Conservation (phyloP, 495 filamentous ascomycete genomes). For the Neurospora sublineolata region DNA sequence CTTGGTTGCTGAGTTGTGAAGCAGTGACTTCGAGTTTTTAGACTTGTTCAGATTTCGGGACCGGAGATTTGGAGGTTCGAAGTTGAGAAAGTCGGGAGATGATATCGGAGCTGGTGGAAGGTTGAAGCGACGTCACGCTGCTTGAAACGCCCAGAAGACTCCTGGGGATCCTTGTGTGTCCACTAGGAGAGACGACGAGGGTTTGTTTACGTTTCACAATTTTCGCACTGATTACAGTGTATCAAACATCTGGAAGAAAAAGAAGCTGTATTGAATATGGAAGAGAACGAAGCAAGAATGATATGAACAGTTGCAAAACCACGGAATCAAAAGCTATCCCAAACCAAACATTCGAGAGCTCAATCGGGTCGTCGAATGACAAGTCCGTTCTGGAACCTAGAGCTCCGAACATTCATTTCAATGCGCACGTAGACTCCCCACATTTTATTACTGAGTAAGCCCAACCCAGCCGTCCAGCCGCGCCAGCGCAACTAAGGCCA, state of each 20-base stretch:
- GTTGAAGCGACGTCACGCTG: not conserved
- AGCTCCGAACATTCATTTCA: not conserved
- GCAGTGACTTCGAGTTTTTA: not conserved
- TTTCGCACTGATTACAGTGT: not conserved
- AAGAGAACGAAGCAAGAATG: not conserved
- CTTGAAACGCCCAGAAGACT: not conserved
- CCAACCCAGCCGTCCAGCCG: too few species aligned
- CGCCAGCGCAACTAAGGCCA: too few species aligned
- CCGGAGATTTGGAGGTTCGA: not conserved
- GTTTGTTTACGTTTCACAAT: not conserved
- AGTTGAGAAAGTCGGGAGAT: not conserved
- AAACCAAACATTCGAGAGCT: not conserved
- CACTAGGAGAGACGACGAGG: not conserved
- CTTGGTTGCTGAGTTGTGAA: not conserved
- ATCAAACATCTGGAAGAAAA: not conserved
- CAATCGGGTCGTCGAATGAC: not conserved
- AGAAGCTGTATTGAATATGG: not conserved
- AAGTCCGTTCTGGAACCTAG: not conserved
- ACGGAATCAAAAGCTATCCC: not conserved
- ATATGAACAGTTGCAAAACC: not conserved
- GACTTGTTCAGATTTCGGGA: not conserved
- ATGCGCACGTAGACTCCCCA: too few species aligned
- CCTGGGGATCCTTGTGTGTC: not conserved
- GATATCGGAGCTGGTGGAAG: not conserved
- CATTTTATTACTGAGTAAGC: too few species aligned